Conservation (phyloP, 1,139 yeast species). For the Yamadazyma friedrichii region DNA sequence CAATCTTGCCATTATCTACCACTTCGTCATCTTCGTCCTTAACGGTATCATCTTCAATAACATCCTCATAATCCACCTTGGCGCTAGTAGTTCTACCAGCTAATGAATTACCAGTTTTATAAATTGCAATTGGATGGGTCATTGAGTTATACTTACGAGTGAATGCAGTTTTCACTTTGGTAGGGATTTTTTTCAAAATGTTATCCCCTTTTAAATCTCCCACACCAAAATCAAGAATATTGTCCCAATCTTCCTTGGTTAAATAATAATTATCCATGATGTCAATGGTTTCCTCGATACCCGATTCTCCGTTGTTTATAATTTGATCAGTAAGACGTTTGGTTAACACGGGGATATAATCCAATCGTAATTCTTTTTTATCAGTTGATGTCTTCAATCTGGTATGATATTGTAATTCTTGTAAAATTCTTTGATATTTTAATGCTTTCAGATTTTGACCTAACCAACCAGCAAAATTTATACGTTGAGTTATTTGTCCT, state of each 20-base stretch:
- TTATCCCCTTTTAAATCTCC: constrained; percentile 52
- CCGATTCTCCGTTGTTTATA: constrained; percentile 48
- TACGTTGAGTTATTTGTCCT: constrained; percentile 68
- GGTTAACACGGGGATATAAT: constrained; percentile 68
- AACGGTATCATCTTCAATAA: constrained; percentile 57
- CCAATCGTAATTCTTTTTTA: constrained; percentile 70
- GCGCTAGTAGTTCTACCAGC: constrained; percentile 33
- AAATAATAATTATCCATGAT: constrained; percentile 81
- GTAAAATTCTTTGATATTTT: constrained; percentile 75
- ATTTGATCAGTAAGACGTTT: constrained; percentile 59
- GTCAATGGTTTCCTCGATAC: constrained; percentile 62
- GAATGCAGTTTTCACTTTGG: constrained; percentile 77
- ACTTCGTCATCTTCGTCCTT: constrained; percentile 34
- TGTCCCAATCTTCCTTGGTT: constrained; percentile 91
- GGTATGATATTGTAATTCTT: constrained; percentile 87
- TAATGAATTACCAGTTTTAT: constrained; percentile 62
- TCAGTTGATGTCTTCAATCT: constrained; percentile 78
- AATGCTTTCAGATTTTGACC: constrained; percentile 88
- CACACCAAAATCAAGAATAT: constrained; percentile 75
- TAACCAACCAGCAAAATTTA: constrained; percentile 81
- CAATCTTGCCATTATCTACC: constrained; percentile 29
- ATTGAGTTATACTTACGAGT: constrained; percentile 77
- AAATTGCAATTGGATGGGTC: constrained; percentile 85
- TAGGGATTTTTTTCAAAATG: constrained; percentile 60
- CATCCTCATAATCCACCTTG: constrained; percentile 58